A percentile compares a stretch with the other conserved stretches of the same genome.
phyloP scores from a whole-genome alignment of 75 land plant species.

The Selaginella tamariscina region DNA sequence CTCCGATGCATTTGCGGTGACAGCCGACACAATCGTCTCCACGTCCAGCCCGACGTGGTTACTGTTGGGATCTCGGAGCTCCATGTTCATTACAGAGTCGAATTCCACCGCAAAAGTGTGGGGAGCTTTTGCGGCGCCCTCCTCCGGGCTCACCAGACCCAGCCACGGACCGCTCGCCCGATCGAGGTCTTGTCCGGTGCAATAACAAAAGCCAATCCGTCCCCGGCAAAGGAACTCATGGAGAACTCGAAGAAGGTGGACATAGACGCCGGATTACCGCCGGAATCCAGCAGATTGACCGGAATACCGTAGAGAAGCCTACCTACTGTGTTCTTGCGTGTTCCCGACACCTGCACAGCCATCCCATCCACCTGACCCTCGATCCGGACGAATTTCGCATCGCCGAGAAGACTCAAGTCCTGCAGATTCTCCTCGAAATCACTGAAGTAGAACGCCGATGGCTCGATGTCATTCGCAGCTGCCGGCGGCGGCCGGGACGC shows the following conservation, averaged over 20 bases:
- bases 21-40: conserved; percentile 25
- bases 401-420: conserved; percentile 39
- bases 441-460: conserved; percentile 24
- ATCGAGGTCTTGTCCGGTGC: neutral
- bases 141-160: neutral
- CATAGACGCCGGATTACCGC: conserved; percentile 16
- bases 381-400: conserved; percentile 24
- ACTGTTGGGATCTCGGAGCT: conserved; percentile 22
- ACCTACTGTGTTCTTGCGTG: conserved; percentile 24
- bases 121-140: neutral
- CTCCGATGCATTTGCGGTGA: conserved; percentile 27
- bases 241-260: neutral
- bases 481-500: no score
- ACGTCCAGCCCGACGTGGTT: conserved; percentile 42
- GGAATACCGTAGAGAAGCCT: conserved; percentile 38
- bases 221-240: neutral
- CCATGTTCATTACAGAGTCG: conserved; percentile 21
- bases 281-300: conserved; percentile 24
- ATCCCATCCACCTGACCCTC: conserved; percentile 11
- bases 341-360: conserved; percentile 22
- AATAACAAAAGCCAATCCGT: conserved; percentile 1
- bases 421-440: conserved; percentile 23
- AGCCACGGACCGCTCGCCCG: neutral
- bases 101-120: conserved; percentile 36
- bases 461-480: no score